Conservation (phyloP, 2,329 filamentous ascomycete species). For the Capronia americana region DNA sequence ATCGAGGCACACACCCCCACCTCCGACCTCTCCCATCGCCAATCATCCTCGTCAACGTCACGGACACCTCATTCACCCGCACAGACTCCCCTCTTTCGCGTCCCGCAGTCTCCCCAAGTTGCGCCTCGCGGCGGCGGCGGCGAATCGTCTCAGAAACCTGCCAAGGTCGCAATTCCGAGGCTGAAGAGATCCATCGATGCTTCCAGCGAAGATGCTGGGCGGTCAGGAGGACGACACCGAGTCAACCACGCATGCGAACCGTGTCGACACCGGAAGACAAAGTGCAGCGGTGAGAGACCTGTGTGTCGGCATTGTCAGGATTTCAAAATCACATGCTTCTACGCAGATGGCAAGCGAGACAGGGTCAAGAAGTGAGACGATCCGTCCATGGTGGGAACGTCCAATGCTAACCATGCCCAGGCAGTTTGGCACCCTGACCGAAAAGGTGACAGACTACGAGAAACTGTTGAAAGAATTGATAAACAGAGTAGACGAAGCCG, state of each 20-base stretch:
- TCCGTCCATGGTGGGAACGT: constrained; percentile 4
- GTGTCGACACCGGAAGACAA: constrained; percentile 52
- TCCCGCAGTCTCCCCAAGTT: constrained; percentile 34
- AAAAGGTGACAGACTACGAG: constrained; percentile 50
- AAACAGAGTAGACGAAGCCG: constrained; percentile 44
- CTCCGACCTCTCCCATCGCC: constrained; percentile 9
- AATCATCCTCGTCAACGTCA: constrained; percentile 10
- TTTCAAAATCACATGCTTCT: constrained; percentile 47
- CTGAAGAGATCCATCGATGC: constrained; percentile 38
- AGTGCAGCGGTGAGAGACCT: constrained; percentile 52
- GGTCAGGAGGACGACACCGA: constrained; percentile 37
- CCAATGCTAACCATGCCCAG: constrained; percentile 38
- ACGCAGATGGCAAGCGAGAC: constrained; percentile 54
- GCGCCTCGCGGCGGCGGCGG: constrained; percentile 11
- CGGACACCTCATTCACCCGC: constrained; percentile 21
- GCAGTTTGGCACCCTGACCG: constrained; percentile 48
- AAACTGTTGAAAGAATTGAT: constrained; percentile 48
- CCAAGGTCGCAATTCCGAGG: constrained; percentile 44
- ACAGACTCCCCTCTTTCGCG: constrained; percentile 28
- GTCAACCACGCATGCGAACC: constrained; percentile 50
- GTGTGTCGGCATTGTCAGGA: constrained; percentile 51
- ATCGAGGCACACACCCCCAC: constrained; percentile 28
- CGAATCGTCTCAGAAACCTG: constrained; percentile 30
- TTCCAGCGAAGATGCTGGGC: constrained; percentile 22
- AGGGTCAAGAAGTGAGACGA: constrained; percentile 49